Percentiles rank a stretch among this genome's conserved stretches.
Evolutionary conservation across 768 basidiomycete genomes (phyloP).

Genomic region (Suillus bovinus): DNA sequence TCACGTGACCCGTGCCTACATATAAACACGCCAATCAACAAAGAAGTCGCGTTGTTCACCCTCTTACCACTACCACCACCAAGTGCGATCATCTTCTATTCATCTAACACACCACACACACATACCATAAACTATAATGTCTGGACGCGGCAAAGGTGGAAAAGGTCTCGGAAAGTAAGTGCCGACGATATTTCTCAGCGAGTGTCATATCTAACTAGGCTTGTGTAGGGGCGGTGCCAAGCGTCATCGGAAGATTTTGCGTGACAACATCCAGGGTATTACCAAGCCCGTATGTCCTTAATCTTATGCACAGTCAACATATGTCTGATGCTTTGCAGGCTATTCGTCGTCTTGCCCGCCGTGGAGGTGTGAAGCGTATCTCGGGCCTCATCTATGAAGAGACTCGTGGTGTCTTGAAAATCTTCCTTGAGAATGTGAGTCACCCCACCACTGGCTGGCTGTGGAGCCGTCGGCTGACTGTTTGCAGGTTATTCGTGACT

Average conservation of each 20-base stretch:
- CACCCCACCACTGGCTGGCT: conserved; percentile 22
- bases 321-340: conserved; percentile 65
- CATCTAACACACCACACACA: conserved; percentile 12
- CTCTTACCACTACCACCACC: conserved; percentile 27
- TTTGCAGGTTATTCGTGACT: conserved; percentile 83
- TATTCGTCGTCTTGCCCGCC: conserved; percentile 85
- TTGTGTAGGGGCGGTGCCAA: conserved; percentile 41
- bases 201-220: conserved; percentile 13
- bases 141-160: conserved; percentile 51
- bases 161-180: conserved; percentile 49
- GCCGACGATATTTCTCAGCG: background rate
- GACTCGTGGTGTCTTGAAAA: conserved; percentile 89
- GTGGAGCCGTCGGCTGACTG: conserved; percentile 13
- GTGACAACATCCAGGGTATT: conserved; percentile 52
- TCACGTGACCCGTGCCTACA: conserved; percentile 29
- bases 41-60: conserved; percentile 25
- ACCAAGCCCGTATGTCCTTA: conserved; percentile 43
- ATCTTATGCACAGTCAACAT: conserved; percentile 23
- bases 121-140: conserved; percentile 33
- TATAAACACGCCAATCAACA: conserved; percentile 35
- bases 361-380: conserved; percentile 94
- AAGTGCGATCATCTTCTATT: conserved; percentile 1
- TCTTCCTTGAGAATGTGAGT: conserved; percentile 82
- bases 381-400: conserved; percentile 90
- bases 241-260: conserved; percentile 48